A percentile compares a stretch with the other conserved stretches of the same genome.
phyloP scores from a whole-genome alignment of 164 flowering plant genomes.

The Vitis rotundifolia region DNA sequence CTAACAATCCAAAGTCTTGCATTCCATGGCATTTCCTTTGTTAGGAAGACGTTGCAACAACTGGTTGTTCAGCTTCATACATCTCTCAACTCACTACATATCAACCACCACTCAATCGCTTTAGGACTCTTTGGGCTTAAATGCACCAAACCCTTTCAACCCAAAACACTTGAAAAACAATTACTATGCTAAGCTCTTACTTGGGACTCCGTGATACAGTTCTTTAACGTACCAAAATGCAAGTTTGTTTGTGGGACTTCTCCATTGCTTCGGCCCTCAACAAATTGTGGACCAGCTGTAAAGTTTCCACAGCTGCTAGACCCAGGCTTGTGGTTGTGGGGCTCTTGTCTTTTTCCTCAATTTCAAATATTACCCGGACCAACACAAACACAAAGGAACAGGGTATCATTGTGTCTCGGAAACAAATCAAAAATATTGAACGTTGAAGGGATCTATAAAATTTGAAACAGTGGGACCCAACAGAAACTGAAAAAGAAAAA shows the following conservation, averaged over 20 bases:
- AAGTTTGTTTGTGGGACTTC: too few relatives aligned
- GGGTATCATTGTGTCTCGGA: too few relatives aligned
- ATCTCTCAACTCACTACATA: slow-evolving; percentile 6
- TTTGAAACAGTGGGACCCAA: slow-evolving; percentile 19
- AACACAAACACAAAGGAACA: too few relatives aligned
- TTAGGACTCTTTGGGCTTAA: too few relatives aligned
- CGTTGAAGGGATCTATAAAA: slow-evolving; percentile 9
- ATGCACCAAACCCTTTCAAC: too few relatives aligned
- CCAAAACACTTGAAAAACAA: too few relatives aligned
- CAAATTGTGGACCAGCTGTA: too few relatives aligned
- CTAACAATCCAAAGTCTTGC: too few relatives aligned
- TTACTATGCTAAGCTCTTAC: too few relatives aligned
- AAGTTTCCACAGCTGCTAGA: neutral
- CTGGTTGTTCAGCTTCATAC: slow-evolving; percentile 21
- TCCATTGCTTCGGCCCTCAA: too few relatives aligned
- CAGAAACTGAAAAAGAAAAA: neutral
- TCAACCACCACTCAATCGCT: neutral
- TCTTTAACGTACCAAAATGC: too few relatives aligned
- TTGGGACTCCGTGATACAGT: too few relatives aligned
- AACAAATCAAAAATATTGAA: neutral
- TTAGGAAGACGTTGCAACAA: slow-evolving; percentile 21
- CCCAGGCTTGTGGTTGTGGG: neutral
- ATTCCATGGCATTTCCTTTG: neutral
- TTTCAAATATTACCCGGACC: slow-evolving; percentile 1
- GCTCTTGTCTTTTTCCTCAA: neutral